Evolutionary conservation across 176 grass and related monocot species (phyloP), one percentile per base, ranked within the genome.

Genomic region (Oryza meridionalis): DNA sequence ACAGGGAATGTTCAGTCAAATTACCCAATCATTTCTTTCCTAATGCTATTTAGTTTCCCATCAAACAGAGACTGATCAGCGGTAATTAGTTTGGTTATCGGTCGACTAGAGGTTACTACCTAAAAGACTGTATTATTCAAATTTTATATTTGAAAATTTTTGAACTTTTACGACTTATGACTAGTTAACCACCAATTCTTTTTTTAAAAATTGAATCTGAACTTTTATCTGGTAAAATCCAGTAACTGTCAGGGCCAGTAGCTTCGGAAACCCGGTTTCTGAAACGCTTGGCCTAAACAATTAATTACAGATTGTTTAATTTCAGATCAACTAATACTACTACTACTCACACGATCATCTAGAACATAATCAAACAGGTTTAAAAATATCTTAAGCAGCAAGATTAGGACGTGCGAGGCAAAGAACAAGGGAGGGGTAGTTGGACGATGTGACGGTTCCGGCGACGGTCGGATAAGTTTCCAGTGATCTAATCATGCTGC

Each of bases 391-490:
- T 66, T 37, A 40, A 16, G 14, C 35, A 46, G 13, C 2, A 40
- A n/a, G 73, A 90, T 29, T 37, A 16, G 24, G 88, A 82, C 78
- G 58, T 38, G 35, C 77, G 88, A 14, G 69, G 76, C 46, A 51
- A 29, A 68, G 19, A 85, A 62, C 71, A 7, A 22, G 45, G 16
- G 58, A 21, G 75, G 75, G 77, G 80, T 82, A 49, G 88, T 73
- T 90, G 88, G 29, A 73, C 74, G 84, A 90, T 35, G 83, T 27
- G 84, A 90, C 88, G 47, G 58, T 78, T 77, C 66, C 88, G 65
- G 77, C 82, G 70, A 82, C 77, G 35, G 31, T 73, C 51, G 72
- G 88, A 80, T 63, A 75, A 80, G 49, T 35, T 69, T 58, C 53
- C 12, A 83, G 69, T 73, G 55, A 51, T 59, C 73, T 17, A 69